phyloP scores from a whole-genome alignment of 176 grass and related monocot species.

The Olyra latifolia region DNA sequence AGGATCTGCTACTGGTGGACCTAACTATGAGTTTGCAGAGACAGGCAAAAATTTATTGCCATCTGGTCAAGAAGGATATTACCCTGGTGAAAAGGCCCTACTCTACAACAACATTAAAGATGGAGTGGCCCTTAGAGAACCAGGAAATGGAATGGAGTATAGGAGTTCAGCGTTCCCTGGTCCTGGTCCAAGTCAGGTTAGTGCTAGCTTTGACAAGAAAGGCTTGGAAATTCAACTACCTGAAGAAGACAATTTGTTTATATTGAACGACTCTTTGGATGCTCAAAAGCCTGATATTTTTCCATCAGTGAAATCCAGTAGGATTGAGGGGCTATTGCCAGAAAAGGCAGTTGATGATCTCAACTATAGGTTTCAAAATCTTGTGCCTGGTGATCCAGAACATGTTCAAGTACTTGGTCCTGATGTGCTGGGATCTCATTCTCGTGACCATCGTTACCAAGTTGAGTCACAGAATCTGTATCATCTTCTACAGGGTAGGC shows the following conservation, averaged over 20 bases:
- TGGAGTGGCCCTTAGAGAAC: constrained; percentile 20
- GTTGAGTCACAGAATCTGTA: constrained; percentile 52
- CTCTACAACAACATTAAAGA: constrained; percentile 38
- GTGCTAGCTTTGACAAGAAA: constrained; percentile 52
- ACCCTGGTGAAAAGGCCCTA: constrained; percentile 35
- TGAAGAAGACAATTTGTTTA: constrained; percentile 90
- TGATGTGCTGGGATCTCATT: constrained; percentile 42
- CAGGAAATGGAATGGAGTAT: constrained; percentile 22
- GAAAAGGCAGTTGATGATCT: constrained; percentile 46
- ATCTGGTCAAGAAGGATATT: constrained; percentile 44
- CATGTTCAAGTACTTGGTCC: constrained; percentile 41
- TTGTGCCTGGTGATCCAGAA: constrained; percentile 56
- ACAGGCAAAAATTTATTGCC: constrained; percentile 32
- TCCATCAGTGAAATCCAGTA: constrained; percentile 46
- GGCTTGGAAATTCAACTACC: constrained; percentile 64
- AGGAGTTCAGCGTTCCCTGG: constrained; percentile 24
- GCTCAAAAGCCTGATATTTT: constrained; percentile 45
- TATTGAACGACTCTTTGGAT: constrained; percentile 51
- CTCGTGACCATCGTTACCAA: constrained; percentile 29
- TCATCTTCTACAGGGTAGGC: constrained; percentile 66
- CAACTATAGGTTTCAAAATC: constrained; percentile 58
- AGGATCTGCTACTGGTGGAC: constrained; percentile 44
- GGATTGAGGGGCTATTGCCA: constrained; percentile 43
- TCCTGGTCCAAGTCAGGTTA: constrained; percentile 29
- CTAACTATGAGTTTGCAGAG: constrained; percentile 39